Conservation (phyloP, 2,329 filamentous ascomycete genomes). For the Trichoderma pleuroti region DNA sequence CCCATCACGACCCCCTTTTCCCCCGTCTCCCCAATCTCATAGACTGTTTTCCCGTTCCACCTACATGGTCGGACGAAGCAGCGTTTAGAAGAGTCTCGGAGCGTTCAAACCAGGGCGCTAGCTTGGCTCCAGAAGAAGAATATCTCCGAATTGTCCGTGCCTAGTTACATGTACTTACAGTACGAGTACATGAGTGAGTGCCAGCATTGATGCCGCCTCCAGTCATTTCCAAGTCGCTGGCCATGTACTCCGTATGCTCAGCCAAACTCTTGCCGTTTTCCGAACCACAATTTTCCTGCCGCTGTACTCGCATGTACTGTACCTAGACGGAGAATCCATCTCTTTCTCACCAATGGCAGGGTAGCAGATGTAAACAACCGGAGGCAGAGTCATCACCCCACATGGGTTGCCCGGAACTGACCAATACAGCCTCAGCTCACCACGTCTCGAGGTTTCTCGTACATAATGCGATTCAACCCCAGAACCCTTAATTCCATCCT, state of each 20-base stretch:
- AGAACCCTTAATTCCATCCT: constrained; percentile 12
- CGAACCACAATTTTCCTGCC: neutral
- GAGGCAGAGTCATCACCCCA: neutral
- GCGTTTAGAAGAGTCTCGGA: neutral
- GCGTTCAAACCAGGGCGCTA: neutral
- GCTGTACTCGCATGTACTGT: too few species aligned
- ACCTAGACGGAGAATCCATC: too few species aligned
- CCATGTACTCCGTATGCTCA: too few species aligned
- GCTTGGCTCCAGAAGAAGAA: neutral
- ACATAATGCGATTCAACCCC: constrained; percentile 14
- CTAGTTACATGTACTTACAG: neutral
- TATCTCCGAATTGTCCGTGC: neutral
- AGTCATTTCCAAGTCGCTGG: neutral
- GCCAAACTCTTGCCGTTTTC: neutral
- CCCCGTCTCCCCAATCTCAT: neutral
- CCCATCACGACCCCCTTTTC: neutral
- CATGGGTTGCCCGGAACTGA: neutral
- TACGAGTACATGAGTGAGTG: neutral
- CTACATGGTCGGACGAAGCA: neutral
- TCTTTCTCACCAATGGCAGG: neutral
- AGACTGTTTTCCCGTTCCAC: neutral
- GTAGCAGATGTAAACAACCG: neutral
- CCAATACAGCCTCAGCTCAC: constrained; percentile 1
- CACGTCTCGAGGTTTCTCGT: neutral
- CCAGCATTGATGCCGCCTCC: neutral